Base-by-base conservation (phyloP, 2,329 filamentous ascomycete genomes). In the Penicillium sumatraense region DNA sequence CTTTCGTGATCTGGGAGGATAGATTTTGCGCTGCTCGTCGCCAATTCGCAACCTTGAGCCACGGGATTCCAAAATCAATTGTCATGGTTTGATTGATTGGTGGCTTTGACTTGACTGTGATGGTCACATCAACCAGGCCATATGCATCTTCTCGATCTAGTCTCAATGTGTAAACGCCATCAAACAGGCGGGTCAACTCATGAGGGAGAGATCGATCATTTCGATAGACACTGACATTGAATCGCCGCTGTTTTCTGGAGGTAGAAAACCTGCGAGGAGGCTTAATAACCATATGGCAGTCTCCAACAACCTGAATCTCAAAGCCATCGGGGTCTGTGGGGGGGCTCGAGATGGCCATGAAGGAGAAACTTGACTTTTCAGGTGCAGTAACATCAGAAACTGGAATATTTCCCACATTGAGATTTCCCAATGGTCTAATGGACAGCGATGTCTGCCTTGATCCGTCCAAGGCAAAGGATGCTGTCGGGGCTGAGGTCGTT, bases 261-360 rank as follows among this genome's bases (percentile, higher is more conserved):
- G 69, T 69, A 4, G 69, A 60, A 53, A 81, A 72, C 21, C 72
- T 72, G 27, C 72, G 71, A 7, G 81, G 80, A 8, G 81, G 78
- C 40, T 78, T 79, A 47, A 85, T 73, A 40, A 82, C 68, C 52
- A 85, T 78, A 61, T 84, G 80, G 45, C 78, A 77, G 56, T 83
- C 79, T 5, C 80, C 81, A 57, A 83, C 75, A n/a, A 79, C 74
- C 56, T 82, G 76, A n/a, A 84, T 72, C 54, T 82, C 78, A 63
- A 83, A 84, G 10, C 70, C 67, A 35, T 76, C 73, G 3, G 70
- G 68, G 14, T 73, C 68, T 18, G 67, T 71, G 11, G 56, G 51
- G 21, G 58, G 53, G 21, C 63, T 61, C 11, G 59, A 51, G 24
- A 61, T 58, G 29, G 64, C 63, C 21, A 63, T 63, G 14, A 60